Base-by-base conservation (phyloP, 306 rosid species). In the Castanospermum australe region DNA sequence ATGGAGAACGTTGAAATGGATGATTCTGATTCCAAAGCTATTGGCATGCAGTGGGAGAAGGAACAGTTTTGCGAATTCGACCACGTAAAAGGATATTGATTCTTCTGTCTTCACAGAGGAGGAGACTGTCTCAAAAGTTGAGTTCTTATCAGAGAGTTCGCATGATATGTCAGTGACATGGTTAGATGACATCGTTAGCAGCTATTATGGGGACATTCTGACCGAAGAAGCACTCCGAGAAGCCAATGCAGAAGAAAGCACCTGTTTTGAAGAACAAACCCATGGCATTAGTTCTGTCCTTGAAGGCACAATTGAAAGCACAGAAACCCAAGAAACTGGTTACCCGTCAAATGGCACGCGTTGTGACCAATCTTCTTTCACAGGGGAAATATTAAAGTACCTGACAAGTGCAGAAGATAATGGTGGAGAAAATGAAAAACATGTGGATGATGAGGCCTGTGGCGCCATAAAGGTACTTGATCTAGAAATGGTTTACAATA, bases 31-130 rank as follows among this genome's bases (percentile, higher is more conserved):
- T 89, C 84, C 41, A 75, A 81, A 52, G 69, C 71, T 21, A 20
- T 67, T 3, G 82, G 79, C 14, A 90, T 87, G 89, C 89, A 87
- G 77, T 82, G 88, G 93, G 90, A 91, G 50, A 86, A 84, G 68
- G 89, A 78, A 42, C 77, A 35, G 10, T 71, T 74, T 52, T 48
- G 50, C 30, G 74, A 75, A 45, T 70, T 75, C 48, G 79, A 84
- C 72, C 63, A 71, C 0, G 86, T n/a, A 79, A 77, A 81, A 81
- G 44, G 85, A 72, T 76, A 76, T 17, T 6, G 73, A 74, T 61
- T 77, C 82, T 67, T 67, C 80, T 28, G 76, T 85, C 21, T 59
- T 54, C 41, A 48, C 78, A 15, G 88, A 78, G 52, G 86, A 78
- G 45, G 83, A 78, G 25, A 73, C 73, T 38, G 82, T 79, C 8